A percentile compares a stretch with the other conserved stretches of the same genome.
Evolutionary conservation across 768 basidiomycete species (phyloP).

Genomic region (Lactarius akahatsu): DNA sequence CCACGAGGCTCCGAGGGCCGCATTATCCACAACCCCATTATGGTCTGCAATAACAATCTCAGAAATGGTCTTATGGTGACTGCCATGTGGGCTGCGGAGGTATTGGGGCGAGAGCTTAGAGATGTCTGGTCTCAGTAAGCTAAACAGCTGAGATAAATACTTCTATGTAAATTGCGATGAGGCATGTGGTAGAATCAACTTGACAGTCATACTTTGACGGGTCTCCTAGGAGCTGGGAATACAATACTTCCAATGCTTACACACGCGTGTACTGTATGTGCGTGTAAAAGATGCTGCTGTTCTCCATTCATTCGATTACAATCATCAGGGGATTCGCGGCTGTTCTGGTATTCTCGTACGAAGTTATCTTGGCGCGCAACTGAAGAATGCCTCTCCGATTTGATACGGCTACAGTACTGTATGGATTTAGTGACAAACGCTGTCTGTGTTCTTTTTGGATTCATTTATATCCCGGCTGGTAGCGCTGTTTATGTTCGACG

Average conservation of each 20-base stretch:
- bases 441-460: not conserved
- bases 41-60: not conserved
- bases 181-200: not conserved
- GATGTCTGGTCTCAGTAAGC: not conserved
- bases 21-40: not conserved
- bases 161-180: not conserved
- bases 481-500: not conserved
- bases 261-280: not conserved
- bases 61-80: not conserved
- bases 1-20: not conserved
- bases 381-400: not conserved
- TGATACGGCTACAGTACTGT: not conserved
- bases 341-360: not conserved
- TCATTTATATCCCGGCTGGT: no score
- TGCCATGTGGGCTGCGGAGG: not conserved
- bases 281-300: not conserved
- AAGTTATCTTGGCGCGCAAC: not conserved
- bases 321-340: not conserved
- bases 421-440: not conserved
- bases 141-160: not conserved
- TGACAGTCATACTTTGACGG: not conserved
- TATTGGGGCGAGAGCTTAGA: not conserved
- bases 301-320: not conserved
- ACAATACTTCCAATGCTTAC: not conserved
- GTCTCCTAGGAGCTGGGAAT: not conserved